These are phyloP conservation scores for Xenoacremonium recifei DNA, from an alignment of 2,329 filamentous ascomycete genomes.

Conservation along the genomic window DNA sequence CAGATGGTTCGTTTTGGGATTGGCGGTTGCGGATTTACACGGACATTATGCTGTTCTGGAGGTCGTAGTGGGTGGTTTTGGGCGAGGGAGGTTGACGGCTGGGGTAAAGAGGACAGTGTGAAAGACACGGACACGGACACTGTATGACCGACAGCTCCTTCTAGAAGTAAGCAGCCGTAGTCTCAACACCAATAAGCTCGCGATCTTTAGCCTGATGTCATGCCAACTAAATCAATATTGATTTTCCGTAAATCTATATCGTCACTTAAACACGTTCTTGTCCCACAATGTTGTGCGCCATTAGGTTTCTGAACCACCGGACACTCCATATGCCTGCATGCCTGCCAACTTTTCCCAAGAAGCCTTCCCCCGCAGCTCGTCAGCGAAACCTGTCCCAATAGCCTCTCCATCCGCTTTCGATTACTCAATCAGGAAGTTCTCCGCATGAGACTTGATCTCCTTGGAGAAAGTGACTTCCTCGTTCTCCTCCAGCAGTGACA, in stretches of 20 bases:
- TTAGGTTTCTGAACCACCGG: conserved; percentile 27
- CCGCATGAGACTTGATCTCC: conserved; percentile 74
- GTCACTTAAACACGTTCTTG: conserved; percentile 14
- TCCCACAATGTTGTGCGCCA: conserved; percentile 27
- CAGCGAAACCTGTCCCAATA: conserved; percentile 5
- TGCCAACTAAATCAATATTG: no score
- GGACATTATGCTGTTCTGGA: no score
- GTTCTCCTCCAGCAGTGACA: conserved; percentile 70
- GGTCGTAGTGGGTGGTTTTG: no score
- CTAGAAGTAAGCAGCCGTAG: no score
- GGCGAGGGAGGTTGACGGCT: no score
- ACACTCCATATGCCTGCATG: conserved; percentile 23
- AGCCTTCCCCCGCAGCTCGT: conserved; percentile 14
- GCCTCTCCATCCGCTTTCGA: conserved; percentile 21
- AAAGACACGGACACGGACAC: no score
- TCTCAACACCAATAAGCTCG: no score
- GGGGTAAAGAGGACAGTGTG: no score
- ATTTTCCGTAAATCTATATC: neutral
- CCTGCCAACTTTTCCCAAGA: conserved; percentile 24
- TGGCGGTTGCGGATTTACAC: no score
- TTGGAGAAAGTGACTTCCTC: conserved; percentile 82
- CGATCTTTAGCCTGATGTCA: no score
- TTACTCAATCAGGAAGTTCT: conserved; percentile 76
- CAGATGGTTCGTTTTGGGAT: no score
- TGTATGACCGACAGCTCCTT: no score